phyloP scores from a whole-genome alignment of 495 filamentous ascomycete genomes.

The Letharia columbiana region DNA sequence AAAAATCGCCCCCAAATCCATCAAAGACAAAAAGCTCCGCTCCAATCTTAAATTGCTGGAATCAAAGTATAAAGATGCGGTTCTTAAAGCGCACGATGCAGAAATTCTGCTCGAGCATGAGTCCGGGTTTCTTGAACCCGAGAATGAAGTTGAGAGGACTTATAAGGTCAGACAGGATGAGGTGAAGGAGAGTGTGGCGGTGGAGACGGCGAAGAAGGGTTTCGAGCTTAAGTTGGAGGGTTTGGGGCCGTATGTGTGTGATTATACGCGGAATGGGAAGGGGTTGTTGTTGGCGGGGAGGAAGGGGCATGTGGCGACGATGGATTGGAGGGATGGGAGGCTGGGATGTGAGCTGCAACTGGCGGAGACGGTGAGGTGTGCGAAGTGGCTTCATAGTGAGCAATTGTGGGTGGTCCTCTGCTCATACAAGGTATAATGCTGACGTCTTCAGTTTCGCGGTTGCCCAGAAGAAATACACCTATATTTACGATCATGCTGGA shows the following conservation, averaged over 20 bases:
- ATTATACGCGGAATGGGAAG: conserved; percentile 84
- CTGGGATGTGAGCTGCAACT: conserved; percentile 85
- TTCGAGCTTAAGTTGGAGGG: conserved; percentile 80
- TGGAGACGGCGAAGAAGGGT: conserved; percentile 81
- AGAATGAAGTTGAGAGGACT: conserved; percentile 78
- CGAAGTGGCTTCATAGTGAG: conserved; percentile 89
- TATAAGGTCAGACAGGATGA: conserved; percentile 88
- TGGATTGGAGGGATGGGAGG: conserved; percentile 93
- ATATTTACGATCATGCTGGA: conserved; percentile 85
- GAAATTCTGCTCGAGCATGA: conserved; percentile 88
- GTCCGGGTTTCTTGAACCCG: conserved; percentile 81
- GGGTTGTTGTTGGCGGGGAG: conserved; percentile 76
- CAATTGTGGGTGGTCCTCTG: conserved; percentile 40
- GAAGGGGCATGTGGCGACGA: conserved; percentile 91
- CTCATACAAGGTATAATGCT: not conserved
- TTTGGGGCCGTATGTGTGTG: conserved; percentile 75
- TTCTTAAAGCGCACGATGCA: conserved; percentile 78
- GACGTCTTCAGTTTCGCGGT: conserved; percentile 59
- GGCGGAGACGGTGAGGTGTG: conserved; percentile 80
- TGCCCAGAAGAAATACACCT: conserved; percentile 94
- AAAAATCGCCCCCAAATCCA: conserved; percentile 45
- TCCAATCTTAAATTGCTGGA: conserved; percentile 71
- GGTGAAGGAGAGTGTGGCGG: conserved; percentile 61
- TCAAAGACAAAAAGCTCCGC: conserved; percentile 83
- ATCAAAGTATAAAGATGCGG: conserved; percentile 68